Percentiles rank a stretch among this genome's conserved stretches.
Evolutionary conservation across 1,284 basidiomycete species (phyloP).

Genomic region (Moesziomyces antarcticus): DNA sequence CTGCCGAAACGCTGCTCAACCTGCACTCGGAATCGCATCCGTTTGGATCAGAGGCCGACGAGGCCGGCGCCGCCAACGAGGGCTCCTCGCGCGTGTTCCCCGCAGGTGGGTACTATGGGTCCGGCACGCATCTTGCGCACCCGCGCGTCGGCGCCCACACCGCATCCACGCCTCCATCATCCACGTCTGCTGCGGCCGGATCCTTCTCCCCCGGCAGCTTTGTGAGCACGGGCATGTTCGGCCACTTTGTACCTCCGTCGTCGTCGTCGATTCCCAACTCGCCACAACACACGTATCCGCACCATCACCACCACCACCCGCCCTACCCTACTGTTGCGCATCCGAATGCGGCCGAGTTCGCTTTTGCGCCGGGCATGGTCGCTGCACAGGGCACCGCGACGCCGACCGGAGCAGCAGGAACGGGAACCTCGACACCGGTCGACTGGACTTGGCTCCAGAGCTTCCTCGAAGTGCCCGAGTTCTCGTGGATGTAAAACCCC

Average conservation of each 20-base stretch:
- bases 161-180: slow-evolving; percentile 9
- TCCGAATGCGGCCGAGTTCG: slow-evolving; percentile 9
- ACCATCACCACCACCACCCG: background rate
- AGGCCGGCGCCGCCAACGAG: background rate
- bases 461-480: slow-evolving; percentile 49
- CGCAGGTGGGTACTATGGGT: slow-evolving; percentile 7
- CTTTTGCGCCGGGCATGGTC: slow-evolving; percentile 7
- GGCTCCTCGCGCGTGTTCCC: slow-evolving; percentile 1
- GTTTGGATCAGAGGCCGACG: background rate
- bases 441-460: slow-evolving; percentile 53
- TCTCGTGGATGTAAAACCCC: slow-evolving; percentile 37
- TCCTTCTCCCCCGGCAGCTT: slow-evolving; percentile 35
- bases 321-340: slow-evolving; percentile 1
- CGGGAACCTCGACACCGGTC: slow-evolving; percentile 39
- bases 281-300: slow-evolving; percentile 9
- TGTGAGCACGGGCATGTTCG: slow-evolving; percentile 43
- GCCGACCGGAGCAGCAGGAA: slow-evolving; percentile 16
- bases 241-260: slow-evolving; percentile 25
- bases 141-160: slow-evolving; percentile 6
- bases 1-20: slow-evolving; percentile 43
- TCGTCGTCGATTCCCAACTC: slow-evolving; percentile 16
- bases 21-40: slow-evolving; percentile 32
- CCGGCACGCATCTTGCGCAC: slow-evolving; percentile 2
- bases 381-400: slow-evolving; percentile 14
- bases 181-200: slow-evolving; percentile 2